phyloP scores from a whole-genome alignment of 2,329 filamentous ascomycete genomes.

The Colletotrichum orbiculare region DNA sequence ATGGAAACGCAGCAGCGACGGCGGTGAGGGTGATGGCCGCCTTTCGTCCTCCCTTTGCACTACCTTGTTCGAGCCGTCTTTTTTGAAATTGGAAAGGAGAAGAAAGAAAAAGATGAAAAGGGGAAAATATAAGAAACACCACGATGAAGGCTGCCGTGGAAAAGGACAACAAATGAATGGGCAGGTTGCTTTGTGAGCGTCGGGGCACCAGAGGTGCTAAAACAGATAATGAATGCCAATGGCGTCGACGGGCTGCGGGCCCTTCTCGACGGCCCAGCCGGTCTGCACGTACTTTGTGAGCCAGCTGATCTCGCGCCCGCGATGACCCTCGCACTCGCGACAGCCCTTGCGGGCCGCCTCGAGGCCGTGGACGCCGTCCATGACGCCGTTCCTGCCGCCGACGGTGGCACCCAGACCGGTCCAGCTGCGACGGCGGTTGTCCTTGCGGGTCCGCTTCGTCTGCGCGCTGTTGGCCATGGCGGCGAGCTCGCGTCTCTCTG shows the following conservation, averaged over 20 bases:
- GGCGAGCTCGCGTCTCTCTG: conserved; percentile 54
- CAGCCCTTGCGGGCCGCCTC: conserved; percentile 48
- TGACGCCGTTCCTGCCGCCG: conserved; percentile 43
- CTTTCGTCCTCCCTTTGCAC: not conserved
- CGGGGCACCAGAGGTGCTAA: no score
- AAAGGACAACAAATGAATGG: not conserved
- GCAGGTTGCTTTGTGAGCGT: not conserved
- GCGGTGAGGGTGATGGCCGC: not conserved
- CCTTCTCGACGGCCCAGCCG: conserved; percentile 32
- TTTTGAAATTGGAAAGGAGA: conserved; percentile 5
- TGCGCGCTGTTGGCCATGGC: conserved; percentile 49
- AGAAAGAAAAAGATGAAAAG: not conserved
- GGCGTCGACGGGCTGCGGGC: conserved; percentile 32
- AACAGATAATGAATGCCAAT: conserved; percentile 23
- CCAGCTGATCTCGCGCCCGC: conserved; percentile 47
- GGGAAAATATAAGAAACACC: not conserved
- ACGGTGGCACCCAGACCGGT: conserved; percentile 51
- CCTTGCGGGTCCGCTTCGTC: conserved; percentile 39
- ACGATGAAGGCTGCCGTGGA: no score
- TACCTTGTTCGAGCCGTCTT: conserved; percentile 12
- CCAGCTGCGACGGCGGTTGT: conserved; percentile 52
- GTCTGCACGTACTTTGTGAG: conserved; percentile 40
- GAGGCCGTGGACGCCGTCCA: conserved; percentile 47
- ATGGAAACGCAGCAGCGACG: not conserved
- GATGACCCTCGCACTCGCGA: conserved; percentile 46